Evolutionary conservation across 768 basidiomycete species (phyloP), one percentile per base, ranked within the genome.

Genomic region (Amanita phalloides): DNA sequence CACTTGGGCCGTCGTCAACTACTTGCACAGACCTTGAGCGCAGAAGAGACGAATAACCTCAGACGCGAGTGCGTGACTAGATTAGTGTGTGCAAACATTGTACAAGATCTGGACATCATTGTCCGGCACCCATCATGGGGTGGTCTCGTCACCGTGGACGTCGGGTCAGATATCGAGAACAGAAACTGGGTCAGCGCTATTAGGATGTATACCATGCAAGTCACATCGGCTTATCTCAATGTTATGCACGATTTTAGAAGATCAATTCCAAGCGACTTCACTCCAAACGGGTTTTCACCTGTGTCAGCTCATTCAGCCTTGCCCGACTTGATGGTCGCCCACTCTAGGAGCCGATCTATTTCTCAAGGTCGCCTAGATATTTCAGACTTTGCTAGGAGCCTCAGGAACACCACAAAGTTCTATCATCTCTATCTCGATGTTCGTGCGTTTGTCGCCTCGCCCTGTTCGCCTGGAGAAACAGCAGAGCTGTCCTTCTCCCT

Each of bases 111-210:
- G 44, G 95, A 97, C 60, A 82, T 98, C 55, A 93, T 98, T 58
- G 94, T 98, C n/a, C 78, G 95, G 20, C 92, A 97, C 70, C 89
- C 94, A 26, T 82, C 79, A 2, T 90, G 87, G 77, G 95, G 95
- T 26, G 85, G 82, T 3, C 75, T 98, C 21, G 89, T 93, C 32
- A 85, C 84, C 2, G 86, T 92, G n/a, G 92, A 95, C 58, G 81
- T 87, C 14, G 88, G 92, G 59, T 86, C 86, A 46, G 87, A 88
- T 51, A 71, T 83, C 36, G 89, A 93, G 63, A 70, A 76, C 14
- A 76, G 86, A 45, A 90, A 83, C 62, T 92, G 89, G 90, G 78
- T 90, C 55, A 90, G 87, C 62, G 89, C 90, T 8, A 77, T 91
- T 55, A 77, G 88, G 52, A 93, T 94, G 90, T 94, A 89, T 65